These are phyloP conservation scores for Coix lacrymajobi DNA, from an alignment of 176 grass and related monocot genomes.

Conservation along the genomic window DNA sequence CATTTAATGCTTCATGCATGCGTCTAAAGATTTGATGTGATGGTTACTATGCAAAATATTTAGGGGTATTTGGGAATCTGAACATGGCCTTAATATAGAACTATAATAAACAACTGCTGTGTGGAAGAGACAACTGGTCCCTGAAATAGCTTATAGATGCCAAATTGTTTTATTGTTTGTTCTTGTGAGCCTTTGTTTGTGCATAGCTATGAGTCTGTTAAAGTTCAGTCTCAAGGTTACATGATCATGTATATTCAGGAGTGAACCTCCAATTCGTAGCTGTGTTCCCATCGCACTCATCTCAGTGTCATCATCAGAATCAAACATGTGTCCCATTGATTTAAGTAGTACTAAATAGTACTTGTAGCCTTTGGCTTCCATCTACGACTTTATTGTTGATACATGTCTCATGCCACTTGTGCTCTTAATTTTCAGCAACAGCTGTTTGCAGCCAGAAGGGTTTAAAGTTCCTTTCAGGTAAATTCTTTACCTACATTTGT, in stretches of 20 bases:
- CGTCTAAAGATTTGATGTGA: too few species aligned
- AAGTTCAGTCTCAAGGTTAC: not conserved
- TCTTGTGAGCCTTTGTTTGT: not conserved
- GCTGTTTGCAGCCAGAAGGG: conserved; percentile 42
- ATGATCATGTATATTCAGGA: not conserved
- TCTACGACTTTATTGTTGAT: not conserved
- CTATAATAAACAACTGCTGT: not conserved
- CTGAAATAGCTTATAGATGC: not conserved
- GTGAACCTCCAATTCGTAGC: not conserved
- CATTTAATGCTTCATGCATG: too few species aligned
- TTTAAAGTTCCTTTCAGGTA: conserved; percentile 88
- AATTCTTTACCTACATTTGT: not conserved
- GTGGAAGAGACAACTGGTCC: not conserved
- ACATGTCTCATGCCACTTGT: not conserved
- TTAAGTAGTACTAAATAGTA: not conserved
- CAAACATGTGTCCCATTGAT: not conserved
- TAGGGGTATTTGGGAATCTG: too few species aligned
- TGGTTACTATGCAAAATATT: too few species aligned
- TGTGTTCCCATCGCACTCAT: not conserved
- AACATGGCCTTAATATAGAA: not conserved
- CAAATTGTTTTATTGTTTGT: not conserved
- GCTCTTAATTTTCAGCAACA: conserved; percentile 50
- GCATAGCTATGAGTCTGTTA: not conserved
- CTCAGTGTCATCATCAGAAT: not conserved
- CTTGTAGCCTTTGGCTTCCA: not conserved